Percentiles rank a stretch among this genome's conserved stretches.
Evolutionary conservation across 2,329 filamentous ascomycete genomes (phyloP).

Genomic region (Metarhizium humberi): DNA sequence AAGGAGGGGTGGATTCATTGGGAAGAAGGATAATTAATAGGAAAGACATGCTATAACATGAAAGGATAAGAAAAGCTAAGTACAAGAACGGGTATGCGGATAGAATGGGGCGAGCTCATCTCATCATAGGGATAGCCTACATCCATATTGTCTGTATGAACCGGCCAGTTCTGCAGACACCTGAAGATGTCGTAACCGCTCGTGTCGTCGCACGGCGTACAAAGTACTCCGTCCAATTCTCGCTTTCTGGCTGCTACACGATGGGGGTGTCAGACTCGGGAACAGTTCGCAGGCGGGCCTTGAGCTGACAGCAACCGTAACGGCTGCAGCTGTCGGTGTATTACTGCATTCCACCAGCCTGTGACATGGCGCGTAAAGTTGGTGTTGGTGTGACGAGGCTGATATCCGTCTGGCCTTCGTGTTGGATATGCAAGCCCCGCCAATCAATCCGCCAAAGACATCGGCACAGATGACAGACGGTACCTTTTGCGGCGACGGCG

Average conservation of each 20-base stretch:
- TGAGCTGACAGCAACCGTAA: background rate
- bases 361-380: background rate
- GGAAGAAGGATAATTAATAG: slow-evolving; percentile 10
- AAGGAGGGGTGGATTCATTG: slow-evolving; percentile 34
- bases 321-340: background rate
- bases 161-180: no score
- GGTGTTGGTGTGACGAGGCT: background rate
- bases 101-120: no score
- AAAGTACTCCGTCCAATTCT: background rate
- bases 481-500: background rate
- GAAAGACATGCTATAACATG: slow-evolving; percentile 22
- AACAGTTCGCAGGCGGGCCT: background rate
- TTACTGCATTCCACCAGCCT: background rate
- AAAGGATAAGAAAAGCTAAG: no score
- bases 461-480: background rate
- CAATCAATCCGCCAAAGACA: background rate
- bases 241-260: background rate
- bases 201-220: background rate
- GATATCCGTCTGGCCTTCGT: background rate
- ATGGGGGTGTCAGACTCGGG: background rate
- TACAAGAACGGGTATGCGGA: no score
- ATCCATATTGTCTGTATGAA: no score
- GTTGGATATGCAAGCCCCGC: background rate
- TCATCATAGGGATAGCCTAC: no score
- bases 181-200: no score